Evolutionary conservation across 1,139 yeast genomes (phyloP), one percentile per base, ranked within the genome.

Genomic region (Blastobotrys serpentis): DNA sequence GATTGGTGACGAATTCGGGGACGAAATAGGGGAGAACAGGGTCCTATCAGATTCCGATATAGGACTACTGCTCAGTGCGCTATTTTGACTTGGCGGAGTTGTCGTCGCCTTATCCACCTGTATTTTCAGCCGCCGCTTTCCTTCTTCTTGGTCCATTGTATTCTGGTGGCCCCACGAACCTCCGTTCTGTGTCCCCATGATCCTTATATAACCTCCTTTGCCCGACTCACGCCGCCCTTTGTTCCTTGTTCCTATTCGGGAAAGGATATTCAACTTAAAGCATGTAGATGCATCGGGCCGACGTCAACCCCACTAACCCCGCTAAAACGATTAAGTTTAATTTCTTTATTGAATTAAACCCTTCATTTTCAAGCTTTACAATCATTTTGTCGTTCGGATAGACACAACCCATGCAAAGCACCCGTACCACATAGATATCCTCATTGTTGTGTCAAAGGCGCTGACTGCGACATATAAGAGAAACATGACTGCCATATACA

Each of bases 11-110:
- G 19, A 26, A 7, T 14, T 14, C 13, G 32, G 32, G 5, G 42
- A 39, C 22, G 38, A 33, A 3, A 18, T 40, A 14, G 46, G 39
- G 13, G 47, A 26, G n/a, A n/a, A 21, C 5, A 21, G 37, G 4
- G 42, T 30, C 21, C 25, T 25, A 18, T 40, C 43, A 5, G 40
- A 21, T 25, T 11, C 39, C 39, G 32, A 29, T 11, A 6, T 11
- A 11, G 32, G 32, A 29, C 32, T 29, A 14, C 32, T 29, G 32
- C 13, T 14, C 32, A 29, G 32, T 11, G 7, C 13, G 32, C 32
- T 6, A 6, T 11, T 14, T 6, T 6, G 7, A 6, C 26, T 6
- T 6, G 6, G 26, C 8, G 26, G 26, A 6, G 26, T 23, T n/a
- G n/a, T n/a, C n/a, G n/a, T n/a, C n/a, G n/a, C n/a, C n/a, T n/a